Conservation (phyloP, 768 basidiomycete genomes). For the Rhizopogon sp. region DNA sequence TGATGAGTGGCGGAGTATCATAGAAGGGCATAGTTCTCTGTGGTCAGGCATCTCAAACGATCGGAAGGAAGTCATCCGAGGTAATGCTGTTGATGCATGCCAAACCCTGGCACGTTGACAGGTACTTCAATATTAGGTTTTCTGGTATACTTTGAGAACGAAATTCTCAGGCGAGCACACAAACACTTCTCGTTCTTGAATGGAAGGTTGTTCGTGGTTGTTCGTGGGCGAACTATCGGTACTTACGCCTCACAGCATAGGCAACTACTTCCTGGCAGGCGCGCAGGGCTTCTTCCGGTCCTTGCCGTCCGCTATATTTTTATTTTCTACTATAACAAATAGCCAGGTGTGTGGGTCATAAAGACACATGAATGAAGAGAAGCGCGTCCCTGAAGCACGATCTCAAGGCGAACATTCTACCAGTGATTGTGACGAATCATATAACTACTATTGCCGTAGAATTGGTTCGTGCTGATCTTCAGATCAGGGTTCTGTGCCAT, state of each 20-base stretch:
- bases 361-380: slow-evolving; percentile 5
- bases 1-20: slow-evolving; percentile 88
- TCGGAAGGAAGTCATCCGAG: slow-evolving; percentile 86
- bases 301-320: slow-evolving; percentile 88
- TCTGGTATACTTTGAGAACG: slow-evolving; percentile 87
- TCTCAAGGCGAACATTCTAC: slow-evolving; percentile 70
- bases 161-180: slow-evolving; percentile 82
- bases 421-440: slow-evolving; percentile 90
- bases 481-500: not conserved
- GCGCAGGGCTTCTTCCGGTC: slow-evolving; percentile 90
- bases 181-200: slow-evolving; percentile 94
- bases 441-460: slow-evolving; percentile 95
- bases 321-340: slow-evolving; percentile 88
- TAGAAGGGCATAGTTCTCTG: slow-evolving; percentile 76
- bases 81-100: slow-evolving; percentile 29
- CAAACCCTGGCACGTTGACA: not conserved
- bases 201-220: slow-evolving; percentile 51
- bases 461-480: slow-evolving; percentile 41
- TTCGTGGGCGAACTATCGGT: not conserved
- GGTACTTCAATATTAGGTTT: slow-evolving; percentile 52
- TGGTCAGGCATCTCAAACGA: slow-evolving; percentile 89
- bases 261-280: slow-evolving; percentile 89
- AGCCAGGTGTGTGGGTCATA: slow-evolving; percentile 45
- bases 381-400: slow-evolving; percentile 7
- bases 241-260: slow-evolving; percentile 45